Percentiles rank a stretch among this genome's conserved stretches.
These are phyloP conservation scores for Dalbergia cultrata DNA, from an alignment of 306 rosid genomes.

Conservation along the genomic window DNA sequence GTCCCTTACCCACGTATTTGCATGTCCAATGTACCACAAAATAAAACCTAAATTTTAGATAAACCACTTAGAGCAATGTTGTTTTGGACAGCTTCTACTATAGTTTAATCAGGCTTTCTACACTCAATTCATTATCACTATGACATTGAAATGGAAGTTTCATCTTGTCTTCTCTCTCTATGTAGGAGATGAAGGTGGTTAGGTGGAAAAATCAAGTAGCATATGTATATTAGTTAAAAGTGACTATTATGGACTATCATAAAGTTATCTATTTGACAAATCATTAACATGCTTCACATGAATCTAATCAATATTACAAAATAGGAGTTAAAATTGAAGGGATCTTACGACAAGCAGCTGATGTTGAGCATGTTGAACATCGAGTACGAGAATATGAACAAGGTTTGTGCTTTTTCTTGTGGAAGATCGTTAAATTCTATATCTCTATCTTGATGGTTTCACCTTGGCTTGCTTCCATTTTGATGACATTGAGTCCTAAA, in stretches of 20 bases:
- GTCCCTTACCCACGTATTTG: background rate
- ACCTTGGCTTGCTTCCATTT: constrained; percentile 8
- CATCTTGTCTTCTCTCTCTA: too few relatives aligned
- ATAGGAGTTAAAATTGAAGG: constrained; percentile 85
- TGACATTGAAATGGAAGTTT: background rate
- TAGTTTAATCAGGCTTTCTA: background rate
- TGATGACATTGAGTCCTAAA: constrained; percentile 37
- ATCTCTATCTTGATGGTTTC: background rate
- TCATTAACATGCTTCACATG: constrained; percentile 32
- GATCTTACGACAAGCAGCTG: constrained; percentile 87
- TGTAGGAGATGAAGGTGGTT: background rate
- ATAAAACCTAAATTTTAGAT: background rate
- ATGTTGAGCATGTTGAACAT: constrained; percentile 83
- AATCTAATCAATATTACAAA: constrained; percentile 42
- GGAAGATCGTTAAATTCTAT: background rate
- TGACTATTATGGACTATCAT: background rate
- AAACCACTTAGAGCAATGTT: background rate
- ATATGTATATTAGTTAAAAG: constrained; percentile 18
- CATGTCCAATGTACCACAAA: background rate
- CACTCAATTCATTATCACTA: background rate
- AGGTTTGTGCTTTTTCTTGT: constrained; percentile 58
- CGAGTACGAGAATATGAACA: constrained; percentile 82
- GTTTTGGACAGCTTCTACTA: background rate
- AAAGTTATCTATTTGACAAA: constrained; percentile 23
- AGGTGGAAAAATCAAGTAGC: background rate